A percentile compares a stretch with the other conserved stretches of the same genome.
These are phyloP conservation scores for Penicillium sp. DNA, from an alignment of 2,329 filamentous ascomycete genomes.

Conservation along the genomic window DNA sequence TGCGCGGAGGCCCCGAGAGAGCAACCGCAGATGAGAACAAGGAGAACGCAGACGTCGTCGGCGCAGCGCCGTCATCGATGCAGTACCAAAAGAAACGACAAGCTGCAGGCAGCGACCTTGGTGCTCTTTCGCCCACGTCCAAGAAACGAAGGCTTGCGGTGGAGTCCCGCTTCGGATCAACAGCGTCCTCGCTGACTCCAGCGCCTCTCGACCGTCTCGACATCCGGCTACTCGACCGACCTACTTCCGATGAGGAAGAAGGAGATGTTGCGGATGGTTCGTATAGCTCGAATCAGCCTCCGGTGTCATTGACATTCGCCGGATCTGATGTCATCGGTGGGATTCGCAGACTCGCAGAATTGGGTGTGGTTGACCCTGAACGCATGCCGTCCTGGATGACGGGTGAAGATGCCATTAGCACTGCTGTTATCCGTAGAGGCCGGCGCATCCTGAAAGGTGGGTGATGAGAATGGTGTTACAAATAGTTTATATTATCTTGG, in stretches of 20 bases:
- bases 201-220: conserved; percentile 49
- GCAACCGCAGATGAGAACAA: conserved; percentile 9
- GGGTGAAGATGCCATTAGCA: conserved; percentile 76
- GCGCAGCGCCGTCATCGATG: not conserved
- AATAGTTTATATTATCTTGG: conserved; percentile 6
- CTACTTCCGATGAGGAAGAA: conserved; percentile 9
- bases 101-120: conserved; percentile 1
- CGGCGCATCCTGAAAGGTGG: conserved; percentile 22
- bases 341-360: conserved; percentile 71
- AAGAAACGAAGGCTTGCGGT: conserved; percentile 64
- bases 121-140: conserved; percentile 25
- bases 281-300: conserved; percentile 16
- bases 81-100: conserved; percentile 10
- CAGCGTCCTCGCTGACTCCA: conserved; percentile 40
- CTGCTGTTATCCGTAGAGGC: conserved; percentile 66
- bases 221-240: conserved; percentile 50
- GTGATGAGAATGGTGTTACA: conserved; percentile 5
- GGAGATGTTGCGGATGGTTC: conserved; percentile 3
- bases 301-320: conserved; percentile 60
- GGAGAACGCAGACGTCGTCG: conserved; percentile 10
- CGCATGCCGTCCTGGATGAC: conserved; percentile 89
- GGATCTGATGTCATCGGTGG: conserved; percentile 79
- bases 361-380: conserved; percentile 67
- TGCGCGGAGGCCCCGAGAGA: conserved; percentile 13
- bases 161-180: conserved; percentile 66